Evolutionary conservation across 495 filamentous ascomycete genomes (phyloP), one percentile per base, ranked within the genome.

Genomic region (Pseudevernia furfuracea): DNA sequence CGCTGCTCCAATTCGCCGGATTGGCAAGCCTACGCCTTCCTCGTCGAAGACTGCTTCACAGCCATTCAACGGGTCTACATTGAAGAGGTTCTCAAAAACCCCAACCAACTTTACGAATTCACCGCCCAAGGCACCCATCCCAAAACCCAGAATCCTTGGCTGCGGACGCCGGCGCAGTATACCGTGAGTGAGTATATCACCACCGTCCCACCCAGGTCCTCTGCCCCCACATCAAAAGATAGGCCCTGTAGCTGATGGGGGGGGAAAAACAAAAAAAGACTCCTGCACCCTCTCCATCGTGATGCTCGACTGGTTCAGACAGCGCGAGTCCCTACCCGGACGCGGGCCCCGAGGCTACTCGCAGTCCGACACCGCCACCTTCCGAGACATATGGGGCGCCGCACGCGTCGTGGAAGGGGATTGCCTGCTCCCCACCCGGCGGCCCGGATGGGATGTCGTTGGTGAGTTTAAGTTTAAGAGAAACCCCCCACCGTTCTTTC

Each of bases 1-100:
- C 52, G 52, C 30, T 55, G 52, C 52, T 7, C 52, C 52, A 9
- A 11, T 2, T 55, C 52, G 14, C 58, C 11, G 3, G 48, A 52
- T 2, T 38, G 37, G 30, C 19, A 48, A 49, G 21, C 43, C 62
- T 32, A 49, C 30, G 7, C 30, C 25, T 64, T 59, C 41, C 41
- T 64, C 14, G n/a, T 64, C 53, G 62, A 64, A 32, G 62, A 64
- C 32, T 64, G 62, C 62, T 59, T 39, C 39, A 56, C 62, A 10
- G 55, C 55, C 14, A 46, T 64, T n/a, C 62, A 64, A 15, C 39
- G 32, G 11, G 30, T 64, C n/a, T 64, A 64, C 41, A 59, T 64
- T 34, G 41, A 64, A 8, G 6, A 52, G 10, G 34, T 52, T 1
- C 23, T 64, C 14, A 21, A 19, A 21, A 19, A 38, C 0, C 32